phyloP scores from a whole-genome alignment of 345 rosid genomes.

The Aethionema arabicum region DNA sequence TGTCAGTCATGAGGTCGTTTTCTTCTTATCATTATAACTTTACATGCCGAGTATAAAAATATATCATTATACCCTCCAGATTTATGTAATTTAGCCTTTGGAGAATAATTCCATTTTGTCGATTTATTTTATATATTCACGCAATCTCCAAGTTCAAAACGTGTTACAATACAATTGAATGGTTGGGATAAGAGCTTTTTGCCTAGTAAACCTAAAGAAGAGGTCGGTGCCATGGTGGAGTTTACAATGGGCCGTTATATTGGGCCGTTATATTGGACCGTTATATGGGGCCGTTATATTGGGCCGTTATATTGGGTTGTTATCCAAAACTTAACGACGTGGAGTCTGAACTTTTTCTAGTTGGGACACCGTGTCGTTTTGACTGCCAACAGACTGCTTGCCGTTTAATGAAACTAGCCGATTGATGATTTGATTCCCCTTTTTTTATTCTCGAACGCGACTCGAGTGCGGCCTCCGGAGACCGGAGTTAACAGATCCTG shows the following conservation, averaged over 20 bases:
- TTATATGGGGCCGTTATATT: no score
- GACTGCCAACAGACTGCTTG: not conserved
- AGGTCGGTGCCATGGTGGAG: not conserved
- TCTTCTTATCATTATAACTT: not conserved
- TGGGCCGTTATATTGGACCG: constrained; percentile 6
- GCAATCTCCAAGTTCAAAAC: not conserved
- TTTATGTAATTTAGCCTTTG: no score
- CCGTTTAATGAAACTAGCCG: constrained; percentile 8
- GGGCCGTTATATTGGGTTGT: constrained; percentile 20
- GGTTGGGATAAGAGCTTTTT: not conserved
- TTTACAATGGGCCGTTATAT: constrained; percentile 1
- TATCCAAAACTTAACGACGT: no score
- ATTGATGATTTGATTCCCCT: no score
- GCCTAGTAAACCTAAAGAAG: not conserved
- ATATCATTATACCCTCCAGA: no score
- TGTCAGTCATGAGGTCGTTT: not conserved
- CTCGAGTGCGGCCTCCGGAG: no score
- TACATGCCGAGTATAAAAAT: not conserved
- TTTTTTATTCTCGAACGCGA: no score
- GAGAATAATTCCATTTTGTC: no score
- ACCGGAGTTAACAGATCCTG: not conserved
- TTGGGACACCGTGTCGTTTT: constrained; percentile 15
- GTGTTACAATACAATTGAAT: not conserved
- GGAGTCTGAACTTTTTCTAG: not conserved
- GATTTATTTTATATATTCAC: not conserved